These are phyloP conservation scores for Colletotrichum sp. DNA, from an alignment of 2,329 filamentous ascomycete genomes.

Conservation along the genomic window DNA sequence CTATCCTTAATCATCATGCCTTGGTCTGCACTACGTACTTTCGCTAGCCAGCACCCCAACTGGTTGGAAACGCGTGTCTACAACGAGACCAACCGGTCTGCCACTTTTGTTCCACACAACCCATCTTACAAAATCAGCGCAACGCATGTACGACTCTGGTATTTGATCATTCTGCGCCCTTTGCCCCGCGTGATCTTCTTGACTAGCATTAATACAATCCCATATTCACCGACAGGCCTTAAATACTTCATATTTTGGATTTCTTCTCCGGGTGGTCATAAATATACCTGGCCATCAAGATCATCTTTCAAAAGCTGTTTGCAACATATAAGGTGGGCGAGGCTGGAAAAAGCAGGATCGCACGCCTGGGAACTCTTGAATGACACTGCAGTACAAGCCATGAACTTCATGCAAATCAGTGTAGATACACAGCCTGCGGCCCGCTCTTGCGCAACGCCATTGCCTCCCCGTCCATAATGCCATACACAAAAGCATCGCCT, in stretches of 20 bases:
- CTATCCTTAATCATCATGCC: not conserved
- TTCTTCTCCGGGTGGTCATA: rapidly evolving
- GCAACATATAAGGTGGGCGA: not conserved
- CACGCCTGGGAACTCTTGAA: not conserved
- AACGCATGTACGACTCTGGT: not conserved
- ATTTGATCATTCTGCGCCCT: not conserved
- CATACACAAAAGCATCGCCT: not conserved
- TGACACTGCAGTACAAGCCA: not conserved
- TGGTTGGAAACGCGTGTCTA: not conserved
- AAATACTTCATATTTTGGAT: rapidly evolving
- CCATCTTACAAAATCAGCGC: not conserved
- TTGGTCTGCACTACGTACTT: not conserved
- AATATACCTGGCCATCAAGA: not conserved
- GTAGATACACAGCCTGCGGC: not conserved
- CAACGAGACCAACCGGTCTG: not conserved
- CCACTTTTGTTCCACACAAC: not conserved
- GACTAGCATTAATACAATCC: too few species aligned
- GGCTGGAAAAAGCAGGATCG: not conserved
- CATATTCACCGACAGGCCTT: not conserved
- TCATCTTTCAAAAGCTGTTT: not conserved
- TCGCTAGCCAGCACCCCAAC: not conserved
- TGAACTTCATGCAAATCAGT: not conserved
- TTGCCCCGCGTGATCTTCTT: not conserved
- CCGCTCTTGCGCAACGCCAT: not conserved
- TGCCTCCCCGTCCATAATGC: not conserved